A percentile compares a stretch with the other conserved stretches of the same genome.
phyloP scores from a whole-genome alignment of 345 rosid species.

The Brassica incana region DNA sequence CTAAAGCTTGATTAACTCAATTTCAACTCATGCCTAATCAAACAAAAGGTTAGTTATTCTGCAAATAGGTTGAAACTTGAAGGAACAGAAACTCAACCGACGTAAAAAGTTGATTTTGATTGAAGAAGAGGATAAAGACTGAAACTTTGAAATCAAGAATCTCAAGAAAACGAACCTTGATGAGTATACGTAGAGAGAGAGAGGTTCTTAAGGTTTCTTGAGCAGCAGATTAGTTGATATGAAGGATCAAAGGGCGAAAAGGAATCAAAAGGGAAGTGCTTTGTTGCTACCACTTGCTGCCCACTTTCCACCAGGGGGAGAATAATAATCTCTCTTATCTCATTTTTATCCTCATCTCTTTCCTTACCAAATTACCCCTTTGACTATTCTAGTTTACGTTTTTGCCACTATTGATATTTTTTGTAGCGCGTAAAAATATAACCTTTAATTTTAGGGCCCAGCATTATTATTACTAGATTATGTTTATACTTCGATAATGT shows the following conservation, averaged over 20 bases:
- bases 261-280: conserved; percentile 35
- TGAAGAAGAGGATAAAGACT: neutral
- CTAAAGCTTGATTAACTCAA: conserved; percentile 13
- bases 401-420: conserved; percentile 31
- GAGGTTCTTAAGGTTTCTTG: neutral
- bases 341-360: conserved; percentile 38
- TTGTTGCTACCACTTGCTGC: conserved; percentile 37
- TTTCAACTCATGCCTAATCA: neutral
- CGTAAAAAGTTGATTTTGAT: neutral
- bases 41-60: neutral
- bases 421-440: conserved; percentile 23
- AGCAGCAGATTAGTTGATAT: neutral
- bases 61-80: conserved; percentile 10
- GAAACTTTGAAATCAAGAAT: conserved; percentile 28
- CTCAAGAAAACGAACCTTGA: conserved; percentile 25
- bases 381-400: conserved; percentile 18
- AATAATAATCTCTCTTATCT: conserved; percentile 19
- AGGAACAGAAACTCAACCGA: conserved; percentile 28
- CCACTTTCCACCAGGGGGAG: conserved; percentile 34
- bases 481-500: neutral
- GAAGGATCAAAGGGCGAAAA: conserved; percentile 2
- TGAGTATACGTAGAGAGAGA: neutral
- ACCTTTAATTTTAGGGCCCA: no score
- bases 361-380: conserved; percentile 26
- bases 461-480: neutral